Evolutionary conservation across 148 eudicot genomes (phyloP), one percentile per base, ranked within the genome.

Genomic region (Simmondsia chinensis): DNA sequence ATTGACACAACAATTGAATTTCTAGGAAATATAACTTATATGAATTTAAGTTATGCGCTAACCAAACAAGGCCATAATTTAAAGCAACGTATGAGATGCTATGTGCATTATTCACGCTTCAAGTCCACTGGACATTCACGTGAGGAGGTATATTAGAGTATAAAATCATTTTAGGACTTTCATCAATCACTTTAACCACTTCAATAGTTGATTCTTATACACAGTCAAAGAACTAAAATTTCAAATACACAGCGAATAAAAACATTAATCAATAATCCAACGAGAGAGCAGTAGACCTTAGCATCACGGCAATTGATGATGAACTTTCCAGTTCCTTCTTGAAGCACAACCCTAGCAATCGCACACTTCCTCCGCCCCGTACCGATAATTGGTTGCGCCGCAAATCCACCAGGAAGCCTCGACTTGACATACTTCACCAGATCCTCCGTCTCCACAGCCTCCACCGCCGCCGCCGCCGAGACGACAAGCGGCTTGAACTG

Each of bases 351-450:
- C 39, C 97, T 60, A 33, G 97, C 97, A 43, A 81, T 81, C 20
- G 97, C 97, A 31, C 75, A 68, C 52, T 89, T 89, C 22, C 96
- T 40, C 20, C 96, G 43, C 7, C 97, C 97, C 7, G 95, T 89
- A 20, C 95, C 97, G 20, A 71, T 20, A 4, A 80, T 42, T 4
- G 74, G 49, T 66, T 89, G 97, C 0, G 97, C 87, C 0, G 97
- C 95, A 16, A 89, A 81, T 1, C 97, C 97, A 3, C 97, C 97
- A 0, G 97, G 97, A 22, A 89, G 87, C 34, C 93, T 64, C 0
- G 84, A 73, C 57, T 89, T 89, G 16, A 89, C 97, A 22, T 57
- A 59, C 60, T 81, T 71, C 69, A 48, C 51, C 14, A 89, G 52
- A 43, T 89, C 68, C 20, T 39, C 38, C 0, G 79, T 48, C 41